phyloP scores from a whole-genome alignment of 371 early-diverging fungal genomes.

The Mycotypha africana region DNA sequence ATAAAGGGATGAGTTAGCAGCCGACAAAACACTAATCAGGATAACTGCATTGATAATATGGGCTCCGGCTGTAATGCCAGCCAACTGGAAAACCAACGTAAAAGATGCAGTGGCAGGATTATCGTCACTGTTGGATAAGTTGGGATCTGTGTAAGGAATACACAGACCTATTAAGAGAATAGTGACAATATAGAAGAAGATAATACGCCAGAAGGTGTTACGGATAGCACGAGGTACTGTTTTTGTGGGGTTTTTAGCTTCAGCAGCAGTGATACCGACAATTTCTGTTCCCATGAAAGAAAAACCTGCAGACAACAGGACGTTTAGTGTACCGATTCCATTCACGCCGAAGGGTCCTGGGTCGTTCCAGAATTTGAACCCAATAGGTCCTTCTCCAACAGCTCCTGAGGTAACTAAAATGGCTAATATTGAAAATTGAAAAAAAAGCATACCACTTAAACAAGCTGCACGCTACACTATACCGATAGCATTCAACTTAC shows the following conservation, averaged over 20 bases:
- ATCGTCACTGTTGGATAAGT: constrained; percentile 38
- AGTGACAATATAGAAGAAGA: constrained; percentile 61
- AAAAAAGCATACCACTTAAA: too few relatives aligned
- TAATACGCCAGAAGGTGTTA: constrained; percentile 71
- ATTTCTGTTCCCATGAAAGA: constrained; percentile 82
- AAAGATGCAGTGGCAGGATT: constrained; percentile 61
- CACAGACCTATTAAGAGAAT: constrained; percentile 68
- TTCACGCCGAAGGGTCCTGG: constrained; percentile 73
- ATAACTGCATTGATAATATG: constrained; percentile 69
- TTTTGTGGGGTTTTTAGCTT: constrained; percentile 65
- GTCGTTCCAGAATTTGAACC: constrained; percentile 67
- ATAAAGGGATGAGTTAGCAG: constrained; percentile 68
- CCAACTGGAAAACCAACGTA: constrained; percentile 57
- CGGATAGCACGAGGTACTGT: constrained; percentile 68
- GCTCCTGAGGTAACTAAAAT: constrained; percentile 64
- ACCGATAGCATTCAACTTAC: too few relatives aligned
- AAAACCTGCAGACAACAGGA: constrained; percentile 75
- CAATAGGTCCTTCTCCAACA: constrained; percentile 52
- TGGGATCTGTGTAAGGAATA: constrained; percentile 50
- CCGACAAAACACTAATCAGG: constrained; percentile 61
- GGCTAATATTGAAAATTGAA: constrained; percentile 8
- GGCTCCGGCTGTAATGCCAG: constrained; percentile 60
- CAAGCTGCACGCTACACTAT: too few relatives aligned
- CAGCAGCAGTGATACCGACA: constrained; percentile 72
- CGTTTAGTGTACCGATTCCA: constrained; percentile 62